A percentile compares a stretch with the other conserved stretches of the same genome.
These are phyloP conservation scores for Fusarium compactum DNA, from an alignment of 2,329 filamentous ascomycete genomes.

Conservation along the genomic window DNA sequence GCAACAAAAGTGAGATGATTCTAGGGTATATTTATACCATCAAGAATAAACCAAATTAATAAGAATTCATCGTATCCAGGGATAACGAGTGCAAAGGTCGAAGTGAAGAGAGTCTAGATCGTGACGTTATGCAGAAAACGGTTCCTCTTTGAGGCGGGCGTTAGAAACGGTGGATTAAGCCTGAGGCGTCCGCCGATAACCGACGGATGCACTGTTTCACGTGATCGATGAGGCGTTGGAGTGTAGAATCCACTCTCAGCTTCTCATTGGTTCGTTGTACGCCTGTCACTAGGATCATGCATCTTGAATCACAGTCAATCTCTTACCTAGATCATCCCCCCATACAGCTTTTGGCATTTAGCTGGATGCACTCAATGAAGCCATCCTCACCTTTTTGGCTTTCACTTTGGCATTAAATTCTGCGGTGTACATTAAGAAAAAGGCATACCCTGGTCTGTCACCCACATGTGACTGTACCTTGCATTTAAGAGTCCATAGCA, in stretches of 20 bases:
- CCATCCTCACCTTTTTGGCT: constrained; percentile 15
- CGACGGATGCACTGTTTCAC: constrained; percentile 23
- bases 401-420: neutral
- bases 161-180: constrained; percentile 26
- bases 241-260: constrained; percentile 1
- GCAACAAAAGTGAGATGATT: neutral
- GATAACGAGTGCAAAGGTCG: neutral
- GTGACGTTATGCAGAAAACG: constrained; percentile 31
- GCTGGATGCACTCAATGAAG: constrained; percentile 10
- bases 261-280: constrained; percentile 29
- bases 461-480: constrained; percentile 36
- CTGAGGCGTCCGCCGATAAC: constrained; percentile 7
- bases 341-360: constrained; percentile 32
- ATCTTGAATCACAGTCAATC: constrained; percentile 33
- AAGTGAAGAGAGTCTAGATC: neutral
- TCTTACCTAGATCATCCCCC: constrained; percentile 28
- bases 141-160: constrained; percentile 15
- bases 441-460: constrained; percentile 24
- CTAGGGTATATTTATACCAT: neutral
- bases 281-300: constrained; percentile 38
- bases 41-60: neutral
- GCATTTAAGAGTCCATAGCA: constrained; percentile 22
- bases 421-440: constrained; percentile 13
- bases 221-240: constrained; percentile 25
- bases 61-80: neutral